Evolutionary conservation across 352 stramenopile genomes (phyloP).

Genomic region (Pythium biforme): DNA sequence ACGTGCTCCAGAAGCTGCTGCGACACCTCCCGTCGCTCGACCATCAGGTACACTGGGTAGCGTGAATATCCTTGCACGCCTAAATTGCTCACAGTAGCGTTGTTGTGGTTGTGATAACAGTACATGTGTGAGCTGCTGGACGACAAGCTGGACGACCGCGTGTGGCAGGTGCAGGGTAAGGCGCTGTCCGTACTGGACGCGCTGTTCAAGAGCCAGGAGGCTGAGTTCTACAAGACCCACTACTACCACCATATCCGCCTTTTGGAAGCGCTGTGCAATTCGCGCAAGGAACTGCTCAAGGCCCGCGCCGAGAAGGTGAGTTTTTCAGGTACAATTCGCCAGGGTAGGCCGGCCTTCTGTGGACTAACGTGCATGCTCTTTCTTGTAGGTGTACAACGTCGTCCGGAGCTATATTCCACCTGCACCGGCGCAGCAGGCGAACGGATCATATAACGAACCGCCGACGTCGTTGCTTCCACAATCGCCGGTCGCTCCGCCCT

Average conservation of each 20-base stretch:
- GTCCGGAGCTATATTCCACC: constrained; percentile 33
- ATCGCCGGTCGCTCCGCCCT: background rate
- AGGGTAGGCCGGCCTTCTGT: no score
- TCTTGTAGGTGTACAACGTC: constrained; percentile 29
- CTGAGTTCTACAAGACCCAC: constrained; percentile 67
- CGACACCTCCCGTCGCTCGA: constrained; percentile 73
- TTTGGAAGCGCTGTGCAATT: constrained; percentile 56
- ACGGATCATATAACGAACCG: background rate
- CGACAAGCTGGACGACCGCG: constrained; percentile 75
- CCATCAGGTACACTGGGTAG: constrained; percentile 39
- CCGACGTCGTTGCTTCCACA: constrained; percentile 6
- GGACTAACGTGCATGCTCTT: background rate
- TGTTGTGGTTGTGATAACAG: constrained; percentile 24
- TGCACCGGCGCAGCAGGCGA: constrained; percentile 9
- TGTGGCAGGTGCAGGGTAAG: constrained; percentile 85
- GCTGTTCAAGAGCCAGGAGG: constrained; percentile 54
- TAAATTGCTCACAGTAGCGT: background rate
- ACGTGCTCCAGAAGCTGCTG: constrained; percentile 76
- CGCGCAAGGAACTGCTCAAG: constrained; percentile 73
- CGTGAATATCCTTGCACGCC: background rate
- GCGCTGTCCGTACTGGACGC: constrained; percentile 72
- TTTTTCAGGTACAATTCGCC: no score
- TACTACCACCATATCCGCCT: constrained; percentile 50
- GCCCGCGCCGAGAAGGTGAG: constrained; percentile 74
- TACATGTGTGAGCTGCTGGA: constrained; percentile 86